phyloP scores from a whole-genome alignment of 345 rosid species.

The Raphanus sativus region DNA sequence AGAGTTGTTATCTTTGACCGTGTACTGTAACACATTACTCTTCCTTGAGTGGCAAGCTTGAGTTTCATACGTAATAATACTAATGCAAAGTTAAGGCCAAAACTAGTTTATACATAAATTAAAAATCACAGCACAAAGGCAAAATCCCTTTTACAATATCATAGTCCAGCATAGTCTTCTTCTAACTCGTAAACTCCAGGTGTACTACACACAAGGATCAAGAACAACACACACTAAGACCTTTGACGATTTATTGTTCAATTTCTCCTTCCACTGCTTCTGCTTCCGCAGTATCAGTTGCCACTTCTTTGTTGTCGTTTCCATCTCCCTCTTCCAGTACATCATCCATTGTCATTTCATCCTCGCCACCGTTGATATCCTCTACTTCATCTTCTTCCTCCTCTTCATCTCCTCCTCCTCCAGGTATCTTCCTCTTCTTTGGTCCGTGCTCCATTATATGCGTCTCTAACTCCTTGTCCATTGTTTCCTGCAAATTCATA shows the following conservation, averaged over 20 bases:
- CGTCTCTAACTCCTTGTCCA: conserved; percentile 93
- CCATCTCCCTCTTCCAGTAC: conserved; percentile 63
- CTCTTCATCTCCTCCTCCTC: conserved; percentile 70
- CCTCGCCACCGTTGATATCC: conserved; percentile 84
- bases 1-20: not conserved
- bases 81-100: not conserved
- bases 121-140: conserved; percentile 14
- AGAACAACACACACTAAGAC: conserved; percentile 20
- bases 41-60: not conserved
- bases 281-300: conserved; percentile 36
- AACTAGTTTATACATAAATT: not conserved
- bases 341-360: conserved; percentile 87
- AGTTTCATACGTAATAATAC: not conserved
- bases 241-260: conserved; percentile 21
- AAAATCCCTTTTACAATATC: conserved; percentile 21
- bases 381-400: conserved; percentile 93
- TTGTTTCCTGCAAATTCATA: conserved; percentile 82
- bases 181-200: conserved; percentile 13
- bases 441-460: conserved; percentile 98
- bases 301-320: conserved; percentile 45
- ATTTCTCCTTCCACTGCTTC: conserved; percentile 36
- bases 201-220: conserved; percentile 4
- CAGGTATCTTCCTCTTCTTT: conserved; percentile 81
- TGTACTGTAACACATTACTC: not conserved
- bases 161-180: conserved; percentile 7